Percentiles rank a stretch among this genome's conserved stretches.
Evolutionary conservation across 768 basidiomycete genomes (phyloP).

Genomic region (Boletus rubescentipes): DNA sequence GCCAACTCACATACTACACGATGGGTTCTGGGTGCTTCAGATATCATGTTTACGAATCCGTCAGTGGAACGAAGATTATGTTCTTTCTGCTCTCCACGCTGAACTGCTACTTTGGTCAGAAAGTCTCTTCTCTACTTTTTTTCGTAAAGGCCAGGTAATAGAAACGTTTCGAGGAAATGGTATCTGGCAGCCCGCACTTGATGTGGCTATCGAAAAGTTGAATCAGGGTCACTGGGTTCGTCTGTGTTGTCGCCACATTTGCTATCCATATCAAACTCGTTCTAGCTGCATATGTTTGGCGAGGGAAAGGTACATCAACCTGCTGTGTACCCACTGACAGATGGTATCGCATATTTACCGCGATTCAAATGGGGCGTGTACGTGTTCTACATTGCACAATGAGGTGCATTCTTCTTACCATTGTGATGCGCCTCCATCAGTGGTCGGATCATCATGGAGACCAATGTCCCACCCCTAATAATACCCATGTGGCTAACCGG

Average conservation of each 20-base stretch:
- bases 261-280: constrained; percentile 1
- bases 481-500: constrained; percentile 96
- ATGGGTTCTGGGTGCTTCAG: constrained; percentile 91
- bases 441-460: constrained; percentile 79
- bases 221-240: constrained; percentile 85
- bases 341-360: constrained; percentile 52
- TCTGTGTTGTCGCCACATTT: constrained; percentile 8
- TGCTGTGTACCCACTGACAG: constrained; percentile 40
- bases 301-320: constrained; percentile 89
- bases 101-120: constrained; percentile 31
- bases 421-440: constrained; percentile 37
- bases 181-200: constrained; percentile 83
- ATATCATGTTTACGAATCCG: constrained; percentile 95
- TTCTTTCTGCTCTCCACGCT: constrained; percentile 1
- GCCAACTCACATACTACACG: constrained; percentile 60
- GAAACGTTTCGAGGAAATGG: constrained; percentile 92
- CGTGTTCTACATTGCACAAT: constrained; percentile 35
- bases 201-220: constrained; percentile 77
- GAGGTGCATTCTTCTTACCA: constrained; percentile 1
- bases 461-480: constrained; percentile 63
- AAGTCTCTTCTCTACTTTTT: constrained; percentile 82
- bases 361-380: constrained; percentile 97
- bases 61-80: constrained; percentile 38
- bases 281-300: constrained; percentile 84
- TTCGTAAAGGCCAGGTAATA: constrained; percentile 84